Evolutionary conservation across 164 flowering plant genomes (phyloP).

Genomic region (Echeveria elegans): DNA sequence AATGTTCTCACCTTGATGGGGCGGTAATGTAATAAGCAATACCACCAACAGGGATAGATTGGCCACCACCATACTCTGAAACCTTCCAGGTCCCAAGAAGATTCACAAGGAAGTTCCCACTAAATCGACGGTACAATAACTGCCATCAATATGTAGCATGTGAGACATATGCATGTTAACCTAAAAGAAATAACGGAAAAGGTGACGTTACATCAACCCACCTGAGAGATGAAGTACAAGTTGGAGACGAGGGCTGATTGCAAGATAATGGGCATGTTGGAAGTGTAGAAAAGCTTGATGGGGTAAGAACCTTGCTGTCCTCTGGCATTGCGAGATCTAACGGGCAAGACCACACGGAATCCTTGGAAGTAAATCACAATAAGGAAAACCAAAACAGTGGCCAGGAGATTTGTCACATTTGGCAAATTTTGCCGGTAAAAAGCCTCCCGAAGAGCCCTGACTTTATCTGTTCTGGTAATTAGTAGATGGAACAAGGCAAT

Average conservation of each 20-base stretch:
- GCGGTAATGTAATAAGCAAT: no score
- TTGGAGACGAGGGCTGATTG: conserved; percentile 51
- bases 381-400: conserved; percentile 36
- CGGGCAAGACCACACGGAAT: conserved; percentile 45
- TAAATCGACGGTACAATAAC: conserved; percentile 39
- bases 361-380: no score
- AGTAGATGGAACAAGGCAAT: conserved; percentile 35
- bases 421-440: conserved; percentile 47
- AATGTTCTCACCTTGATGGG: conserved; percentile 40
- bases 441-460: conserved; percentile 37
- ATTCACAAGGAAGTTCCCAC: no score
- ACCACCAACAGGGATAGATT: no score
- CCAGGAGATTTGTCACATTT: conserved; percentile 36
- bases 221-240: conserved; percentile 51
- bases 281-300: no score
- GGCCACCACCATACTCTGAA: no score
- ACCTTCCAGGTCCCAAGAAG: no score
- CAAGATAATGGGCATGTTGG: no score
- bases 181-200: no score
- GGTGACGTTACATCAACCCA: conserved; percentile 1
- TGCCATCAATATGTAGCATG: conserved; percentile 8
- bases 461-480: conserved; percentile 36
- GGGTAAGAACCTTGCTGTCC: no score
- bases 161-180: no score
- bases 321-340: conserved; percentile 43